These are phyloP conservation scores for Neoboletus subvelutipes DNA, from an alignment of 768 basidiomycete genomes.

Conservation along the genomic window DNA sequence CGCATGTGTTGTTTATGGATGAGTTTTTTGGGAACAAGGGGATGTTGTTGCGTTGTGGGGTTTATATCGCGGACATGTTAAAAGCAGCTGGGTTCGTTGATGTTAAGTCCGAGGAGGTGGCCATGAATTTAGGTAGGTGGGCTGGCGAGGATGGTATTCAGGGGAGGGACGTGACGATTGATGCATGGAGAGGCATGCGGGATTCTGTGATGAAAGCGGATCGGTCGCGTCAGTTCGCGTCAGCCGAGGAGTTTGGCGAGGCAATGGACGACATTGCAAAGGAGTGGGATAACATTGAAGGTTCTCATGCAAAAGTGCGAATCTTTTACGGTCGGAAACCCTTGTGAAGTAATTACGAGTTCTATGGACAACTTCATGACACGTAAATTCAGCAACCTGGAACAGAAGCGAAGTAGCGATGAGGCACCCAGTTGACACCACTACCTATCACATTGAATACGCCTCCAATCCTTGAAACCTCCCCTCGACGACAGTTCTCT, in stretches of 20 bases:
- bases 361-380: too few relatives aligned
- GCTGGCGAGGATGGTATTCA: conserved; percentile 24
- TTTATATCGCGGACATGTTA: conserved; percentile 21
- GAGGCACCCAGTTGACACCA: not conserved
- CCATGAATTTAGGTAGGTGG: conserved; percentile 25
- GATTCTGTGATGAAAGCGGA: conserved; percentile 21
- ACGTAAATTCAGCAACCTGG: too few relatives aligned
- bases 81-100: conserved; percentile 19
- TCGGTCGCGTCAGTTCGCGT: conserved; percentile 13
- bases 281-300: conserved; percentile 27
- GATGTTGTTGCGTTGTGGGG: conserved; percentile 10
- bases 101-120: conserved; percentile 17
- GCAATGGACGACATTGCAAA: conserved; percentile 16
- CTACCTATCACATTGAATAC: not conserved
- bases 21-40: conserved; percentile 9
- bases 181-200: conserved; percentile 26
- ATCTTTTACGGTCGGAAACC: conserved; percentile 19
- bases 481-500: conserved; percentile 55
- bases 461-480: conserved; percentile 52
- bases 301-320: conserved; percentile 10
- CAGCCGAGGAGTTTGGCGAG: conserved; percentile 21
- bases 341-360: not conserved
- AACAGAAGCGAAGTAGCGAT: too few relatives aligned
- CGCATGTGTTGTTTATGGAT: conserved; percentile 8
- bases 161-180: conserved; percentile 14